These are phyloP conservation scores for Eutypa lata DNA, from an alignment of 2,329 filamentous ascomycete genomes.

Conservation along the genomic window DNA sequence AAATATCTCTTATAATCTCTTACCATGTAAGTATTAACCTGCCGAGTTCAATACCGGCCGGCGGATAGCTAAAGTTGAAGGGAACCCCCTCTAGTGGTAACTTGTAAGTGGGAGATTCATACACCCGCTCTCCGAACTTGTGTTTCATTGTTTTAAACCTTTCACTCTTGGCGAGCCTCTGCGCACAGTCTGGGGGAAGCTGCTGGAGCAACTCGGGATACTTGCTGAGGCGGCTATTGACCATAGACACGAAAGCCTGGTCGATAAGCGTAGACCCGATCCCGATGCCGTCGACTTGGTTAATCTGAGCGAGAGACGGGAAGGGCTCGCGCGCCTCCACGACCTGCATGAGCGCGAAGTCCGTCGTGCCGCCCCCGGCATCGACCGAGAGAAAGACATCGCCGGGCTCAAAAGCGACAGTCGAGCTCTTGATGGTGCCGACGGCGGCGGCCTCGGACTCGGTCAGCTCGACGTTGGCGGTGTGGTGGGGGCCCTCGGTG, in stretches of 20 bases:
- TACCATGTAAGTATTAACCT: conserved; percentile 38
- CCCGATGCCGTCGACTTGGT: conserved; percentile 40
- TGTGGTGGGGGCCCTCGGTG: conserved; percentile 33
- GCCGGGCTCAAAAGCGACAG: conserved; percentile 33
- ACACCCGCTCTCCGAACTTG: conserved; percentile 42
- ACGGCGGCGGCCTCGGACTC: conserved; percentile 48
- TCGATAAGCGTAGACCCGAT: conserved; percentile 47
- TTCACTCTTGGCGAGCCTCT: conserved; percentile 34
- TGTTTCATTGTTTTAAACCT: conserved; percentile 35
- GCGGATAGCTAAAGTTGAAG: conserved; percentile 35
- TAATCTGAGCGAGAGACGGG: conserved; percentile 26
- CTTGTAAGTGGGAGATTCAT: conserved; percentile 37
- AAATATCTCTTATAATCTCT: too few species aligned
- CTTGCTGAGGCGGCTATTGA: conserved; percentile 33
- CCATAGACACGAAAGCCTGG: conserved; percentile 36
- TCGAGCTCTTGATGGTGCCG: conserved; percentile 40
- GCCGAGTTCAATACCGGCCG: conserved; percentile 36
- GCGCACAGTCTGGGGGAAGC: conserved; percentile 34
- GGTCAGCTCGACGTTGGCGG: conserved; percentile 41
- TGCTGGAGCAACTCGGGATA: conserved; percentile 31
- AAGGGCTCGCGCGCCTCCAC: conserved; percentile 25
- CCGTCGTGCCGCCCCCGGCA: conserved; percentile 45
- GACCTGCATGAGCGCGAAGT: conserved; percentile 42
- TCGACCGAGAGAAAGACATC: conserved; percentile 43
- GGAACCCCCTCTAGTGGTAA: conserved; percentile 42